Evolutionary conservation across 2,329 filamentous ascomycete genomes (phyloP), one percentile per base, ranked within the genome.

Genomic region (Hypoxylon sp.): DNA sequence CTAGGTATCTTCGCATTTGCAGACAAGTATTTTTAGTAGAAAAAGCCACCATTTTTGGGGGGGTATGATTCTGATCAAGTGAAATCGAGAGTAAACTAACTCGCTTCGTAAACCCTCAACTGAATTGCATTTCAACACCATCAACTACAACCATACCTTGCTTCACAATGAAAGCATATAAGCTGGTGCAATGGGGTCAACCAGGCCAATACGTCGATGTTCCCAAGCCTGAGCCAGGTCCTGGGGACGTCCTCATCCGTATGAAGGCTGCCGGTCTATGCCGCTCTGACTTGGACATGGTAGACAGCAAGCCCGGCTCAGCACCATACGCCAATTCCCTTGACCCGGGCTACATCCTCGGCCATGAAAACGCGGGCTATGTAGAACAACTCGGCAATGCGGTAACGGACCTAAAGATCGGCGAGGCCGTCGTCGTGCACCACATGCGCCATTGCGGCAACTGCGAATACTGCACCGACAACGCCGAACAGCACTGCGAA

Each of bases 211-310:
- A 70, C 48, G 59, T 68, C 59, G 61, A 71, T 24, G 64, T 71
- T 4, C 61, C 69, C 29, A 58, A 60, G 24, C 71, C 71, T 1
- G 22, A 35, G 44, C 71, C 69, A 0, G 71, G 71, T 14, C 66
- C 69, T 2, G 53, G 59, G 3, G 69, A 71, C 39, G 66, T 73
- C n/a, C 71, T 73, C 8, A 60, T 73, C 42, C 71, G 71, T 29
- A 70, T 73, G 71, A 66, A 66, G 24, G 71, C 69, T 8, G 71
- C 71, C 13, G 71, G 71, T 13, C 71, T 73, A 13, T 73, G 69
- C 53, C 69, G 67, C 3, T 70, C 69, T 11, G 71, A 73, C 58
- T 50, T 73, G 2, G 71, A 71, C 59, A 70, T 73, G 71, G 59
- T 73, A 13, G 71, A 73, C 54, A 73, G 69, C 69, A 47, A 62